phyloP scores from a whole-genome alignment of 2,329 filamentous ascomycete species.

The Colletotrichum sp. region DNA sequence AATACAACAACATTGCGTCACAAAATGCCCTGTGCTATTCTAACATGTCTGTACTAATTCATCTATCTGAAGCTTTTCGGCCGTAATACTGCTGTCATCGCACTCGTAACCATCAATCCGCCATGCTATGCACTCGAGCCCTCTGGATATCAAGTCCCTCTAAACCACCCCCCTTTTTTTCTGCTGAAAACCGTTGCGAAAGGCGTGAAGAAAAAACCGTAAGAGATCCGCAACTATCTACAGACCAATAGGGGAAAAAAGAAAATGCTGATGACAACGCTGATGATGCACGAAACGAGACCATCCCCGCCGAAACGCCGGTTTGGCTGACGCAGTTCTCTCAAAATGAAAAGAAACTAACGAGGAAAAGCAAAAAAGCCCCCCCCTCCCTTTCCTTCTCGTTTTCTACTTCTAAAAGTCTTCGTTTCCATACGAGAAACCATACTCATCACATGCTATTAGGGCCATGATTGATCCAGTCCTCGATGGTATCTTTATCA shows the following conservation, averaged over 20 bases:
- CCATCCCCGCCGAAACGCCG: slow-evolving; percentile 1
- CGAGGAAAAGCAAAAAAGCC: background rate
- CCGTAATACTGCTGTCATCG: background rate
- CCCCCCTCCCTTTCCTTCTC: background rate
- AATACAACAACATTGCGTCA: background rate
- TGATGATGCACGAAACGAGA: background rate
- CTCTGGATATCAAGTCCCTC: background rate
- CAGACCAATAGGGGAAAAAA: background rate
- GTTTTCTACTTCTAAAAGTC: background rate
- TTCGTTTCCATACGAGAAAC: background rate
- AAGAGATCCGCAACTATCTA: background rate
- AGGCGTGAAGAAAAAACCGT: background rate
- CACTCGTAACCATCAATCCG: background rate
- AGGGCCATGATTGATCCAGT: slow-evolving; percentile 19
- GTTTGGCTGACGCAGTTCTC: background rate
- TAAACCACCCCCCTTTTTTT: background rate
- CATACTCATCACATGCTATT: background rate
- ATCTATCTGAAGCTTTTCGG: background rate
- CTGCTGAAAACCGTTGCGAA: background rate
- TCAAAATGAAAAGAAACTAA: background rate
- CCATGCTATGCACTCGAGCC: background rate
- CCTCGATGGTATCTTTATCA: slow-evolving; percentile 20
- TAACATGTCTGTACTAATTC: background rate
- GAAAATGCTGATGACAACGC: background rate
- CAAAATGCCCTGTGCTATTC: background rate